Base-by-base conservation (phyloP, 202 grass and related monocot genomes). In the Zoysia matrella region DNA sequence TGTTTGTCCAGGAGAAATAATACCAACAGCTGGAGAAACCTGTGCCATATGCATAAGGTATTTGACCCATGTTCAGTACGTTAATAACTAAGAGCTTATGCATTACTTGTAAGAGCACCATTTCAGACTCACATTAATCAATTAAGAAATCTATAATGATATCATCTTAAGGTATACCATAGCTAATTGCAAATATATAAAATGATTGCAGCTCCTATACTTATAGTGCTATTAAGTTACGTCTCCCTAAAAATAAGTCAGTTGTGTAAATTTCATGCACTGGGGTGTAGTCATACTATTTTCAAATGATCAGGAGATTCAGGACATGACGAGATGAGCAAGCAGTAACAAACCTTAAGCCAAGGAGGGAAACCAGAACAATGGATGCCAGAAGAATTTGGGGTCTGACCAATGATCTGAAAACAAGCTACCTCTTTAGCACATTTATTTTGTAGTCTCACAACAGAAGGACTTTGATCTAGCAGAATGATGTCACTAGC, bases 401-500 rank as follows among this genome's bases (percentile, higher is more conserved):
- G 41, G 73, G 73, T 65, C 84, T 83, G 44, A 56, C 71, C 79
- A 71, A 76, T 86, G 50, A 94, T 83, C 75, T 89, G 72, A 83
- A 94, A 98, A 74, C 71, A 77, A 74, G 76, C 88, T 8, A 13
- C 61, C 60, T 86, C 80, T 80, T 77, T 72, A 64, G 13, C 73
- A 82, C 86, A 87, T 74, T 67, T 93, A 75, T 94, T 98, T 84
- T 80, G 85, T 75, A 98, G 46, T 86, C 88, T 90, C 16, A 94
- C 15, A 85, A 90, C 8, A 64, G 73, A 84, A 18, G 76, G 77
- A 56, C 76, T 88, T 89, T 80, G 81, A 78, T 88, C 89, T 77
- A 90, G 79, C 16, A 94, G 75, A 72, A 83, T 72, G 51, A 98
- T 83, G 61, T 76, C 71, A 71, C 67, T 66, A 60, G 43, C 86